Evolutionary conservation across 768 basidiomycete species (phyloP), one percentile per base, ranked within the genome.

Genomic region (Phylloporus sp.): DNA sequence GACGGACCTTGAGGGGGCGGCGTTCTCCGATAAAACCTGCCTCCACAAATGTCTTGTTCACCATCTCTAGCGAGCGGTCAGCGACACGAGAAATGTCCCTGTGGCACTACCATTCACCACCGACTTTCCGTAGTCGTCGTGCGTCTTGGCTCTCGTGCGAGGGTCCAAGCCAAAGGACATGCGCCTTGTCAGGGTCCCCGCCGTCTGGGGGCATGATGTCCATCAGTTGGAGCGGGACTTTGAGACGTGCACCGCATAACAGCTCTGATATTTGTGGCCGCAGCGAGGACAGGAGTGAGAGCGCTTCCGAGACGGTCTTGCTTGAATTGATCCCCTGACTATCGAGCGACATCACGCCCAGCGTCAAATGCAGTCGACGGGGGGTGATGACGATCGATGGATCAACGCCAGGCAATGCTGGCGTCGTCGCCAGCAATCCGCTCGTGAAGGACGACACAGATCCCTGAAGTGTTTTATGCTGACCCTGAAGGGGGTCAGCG

Each of bases 261-360:
- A 80, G 51, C 4, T 66, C 61, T n/a, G 64, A 58, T 21, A 87
- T 71, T 9, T 55, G 62, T n/a, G 70, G 64, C n/a, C 42, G 49
- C 22, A 68, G 50, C 10, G 60, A 71, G 2, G 54, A 55, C 11
- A 82, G 63, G 26, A 81, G 69, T 7, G 62, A 56, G 8, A 79
- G 67, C 0, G 78, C 79, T 3, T 61, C 63, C 0, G 61, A 24
- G 8, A 78, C 56, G 0, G 76, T 75, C 39, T 44, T 61, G 4
- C 35, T 35, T 20, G 56, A n/a, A 6, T 32, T 6, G 3, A 10
- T 35, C 17, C 27, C 21, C 17, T 29, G 50, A 26, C 38, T 40
- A 22, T 41, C 61, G 27, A 88, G 78, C 0, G 76, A 66, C 82
- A 90, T 84, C 1, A 87, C 84, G 1, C 86, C 86, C 3, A 90